Evolutionary conservation across 768 basidiomycete genomes (phyloP).

Genomic region (Lentinula lateritia): DNA sequence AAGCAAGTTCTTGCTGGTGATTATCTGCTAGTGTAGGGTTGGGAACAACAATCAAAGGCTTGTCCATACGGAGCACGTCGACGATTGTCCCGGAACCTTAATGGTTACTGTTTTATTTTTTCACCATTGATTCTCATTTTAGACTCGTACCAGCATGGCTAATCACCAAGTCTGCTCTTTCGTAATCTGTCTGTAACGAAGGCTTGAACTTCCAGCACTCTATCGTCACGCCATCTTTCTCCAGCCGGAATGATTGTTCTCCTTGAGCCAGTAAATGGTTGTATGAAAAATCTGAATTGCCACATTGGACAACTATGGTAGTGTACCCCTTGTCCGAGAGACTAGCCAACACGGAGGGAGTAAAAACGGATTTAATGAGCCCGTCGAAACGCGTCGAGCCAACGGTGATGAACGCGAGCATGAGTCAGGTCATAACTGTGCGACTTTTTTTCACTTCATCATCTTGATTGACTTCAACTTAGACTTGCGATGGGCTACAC

Average conservation of each 20-base stretch:
- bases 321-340: conserved; percentile 53
- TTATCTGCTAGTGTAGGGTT: conserved; percentile 88
- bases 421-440: conserved; percentile 12
- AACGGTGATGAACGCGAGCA: conserved; percentile 74
- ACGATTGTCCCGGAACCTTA: conserved; percentile 93
- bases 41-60: conserved; percentile 81
- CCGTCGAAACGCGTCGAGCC: conserved; percentile 85
- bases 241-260: conserved; percentile 16
- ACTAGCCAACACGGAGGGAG: conserved; percentile 48
- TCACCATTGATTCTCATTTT: conserved; percentile 3
- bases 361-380: conserved; percentile 58
- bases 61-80: conserved; percentile 71
- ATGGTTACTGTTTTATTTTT: neutral
- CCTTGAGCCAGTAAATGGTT: conserved; percentile 23
- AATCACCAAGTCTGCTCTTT: conserved; percentile 71
- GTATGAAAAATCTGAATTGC: conserved; percentile 52
- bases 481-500: conserved; percentile 75
- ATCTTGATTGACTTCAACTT: conserved; percentile 4
- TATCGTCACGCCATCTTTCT: conserved; percentile 43
- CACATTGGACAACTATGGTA: conserved; percentile 70
- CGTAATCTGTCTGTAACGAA: conserved; percentile 61
- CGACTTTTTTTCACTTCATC: neutral
- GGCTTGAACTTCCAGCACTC: conserved; percentile 73
- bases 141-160: conserved; percentile 81
- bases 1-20: conserved; percentile 88